Evolutionary conservation across 495 filamentous ascomycete species (phyloP).

Genomic region (Rusavskia elegans): DNA sequence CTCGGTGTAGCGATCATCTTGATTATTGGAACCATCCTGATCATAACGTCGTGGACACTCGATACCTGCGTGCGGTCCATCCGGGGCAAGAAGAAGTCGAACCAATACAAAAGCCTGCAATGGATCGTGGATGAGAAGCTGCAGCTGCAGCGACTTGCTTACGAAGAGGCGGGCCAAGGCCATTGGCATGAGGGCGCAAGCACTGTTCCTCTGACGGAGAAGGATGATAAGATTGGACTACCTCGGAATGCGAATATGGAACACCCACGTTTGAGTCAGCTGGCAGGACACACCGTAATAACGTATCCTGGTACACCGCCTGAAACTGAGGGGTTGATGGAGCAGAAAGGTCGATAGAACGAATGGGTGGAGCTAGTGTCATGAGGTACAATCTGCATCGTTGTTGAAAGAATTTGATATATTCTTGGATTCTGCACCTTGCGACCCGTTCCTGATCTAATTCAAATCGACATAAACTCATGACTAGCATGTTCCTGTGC

Average conservation of each 20-base stretch:
- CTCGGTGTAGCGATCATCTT: conserved; percentile 15
- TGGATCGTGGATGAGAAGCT: conserved; percentile 14
- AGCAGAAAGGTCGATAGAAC: too few species aligned
- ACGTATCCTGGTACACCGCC: not conserved
- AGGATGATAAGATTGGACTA: conserved; percentile 3
- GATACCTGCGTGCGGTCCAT: conserved; percentile 4
- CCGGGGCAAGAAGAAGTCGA: conserved; percentile 2
- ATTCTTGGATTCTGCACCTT: too few species aligned
- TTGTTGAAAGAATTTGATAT: too few species aligned
- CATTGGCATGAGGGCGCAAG: conserved; percentile 9
- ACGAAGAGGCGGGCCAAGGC: conserved; percentile 15
- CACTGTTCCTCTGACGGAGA: conserved; percentile 8
- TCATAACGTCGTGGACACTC: conserved; percentile 11
- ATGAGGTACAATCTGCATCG: too few species aligned
- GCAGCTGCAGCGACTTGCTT: conserved; percentile 16
- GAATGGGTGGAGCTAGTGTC: too few species aligned
- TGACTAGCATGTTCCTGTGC: too few species aligned
- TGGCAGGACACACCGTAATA: not conserved
- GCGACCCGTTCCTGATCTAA: too few species aligned
- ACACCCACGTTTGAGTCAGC: not conserved
- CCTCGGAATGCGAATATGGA: not conserved
- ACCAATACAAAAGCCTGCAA: conserved; percentile 9
- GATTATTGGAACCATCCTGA: conserved; percentile 10
- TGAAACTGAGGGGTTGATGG: not conserved
- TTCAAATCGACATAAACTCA: too few species aligned